Base-by-base conservation (phyloP, 306 rosid species). In the Datisca glomerata region DNA sequence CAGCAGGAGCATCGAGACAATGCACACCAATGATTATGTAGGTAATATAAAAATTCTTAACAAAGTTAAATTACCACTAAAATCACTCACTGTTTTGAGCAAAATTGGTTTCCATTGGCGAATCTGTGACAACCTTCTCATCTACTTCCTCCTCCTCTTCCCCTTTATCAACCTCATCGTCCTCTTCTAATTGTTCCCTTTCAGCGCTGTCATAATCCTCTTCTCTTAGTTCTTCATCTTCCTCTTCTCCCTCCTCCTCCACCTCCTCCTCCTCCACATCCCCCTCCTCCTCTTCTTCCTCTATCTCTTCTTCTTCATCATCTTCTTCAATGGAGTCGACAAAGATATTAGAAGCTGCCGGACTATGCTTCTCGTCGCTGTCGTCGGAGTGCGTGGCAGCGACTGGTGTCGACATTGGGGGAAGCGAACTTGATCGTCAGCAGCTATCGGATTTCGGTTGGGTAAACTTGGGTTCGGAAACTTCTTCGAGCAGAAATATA, bases 51-150 rank as follows among this genome's bases (percentile, higher is more conserved):
- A n/a, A n/a, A n/a, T n/a, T n/a, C n/a, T n/a, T n/a, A n/a, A n/a
- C n/a, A n/a, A n/a, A n/a, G n/a, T n/a, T n/a, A n/a, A n/a, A n/a
- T n/a, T n/a, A n/a, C n/a, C n/a, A n/a, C n/a, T n/a, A n/a, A n/a
- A n/a, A n/a, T n/a, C n/a, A n/a, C n/a, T n/a, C n/a, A n/a, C n/a
- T 83, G 64, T 42, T 22, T 7, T 7, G 40, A 43, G 19, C 57
- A 10, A 42, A 44, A 47, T 44, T 45, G 8, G 42, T 51, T 21
- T 14, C 15, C 18, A n/a, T 37, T 9, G 66, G 65, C 37, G 70
- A 56, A 58, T 46, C 50, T 22, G 61, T 29, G 47, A 55, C 37
- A 8, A 45, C 50, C 52, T 38, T 43, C 12, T 39, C 47, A 6
- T 27, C 48, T 4, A 10, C 36, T 8, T 13, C 49, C 3, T 28